Evolutionary conservation across 345 rosid species (phyloP).

Genomic region (Rhodamnia rubescens): DNA sequence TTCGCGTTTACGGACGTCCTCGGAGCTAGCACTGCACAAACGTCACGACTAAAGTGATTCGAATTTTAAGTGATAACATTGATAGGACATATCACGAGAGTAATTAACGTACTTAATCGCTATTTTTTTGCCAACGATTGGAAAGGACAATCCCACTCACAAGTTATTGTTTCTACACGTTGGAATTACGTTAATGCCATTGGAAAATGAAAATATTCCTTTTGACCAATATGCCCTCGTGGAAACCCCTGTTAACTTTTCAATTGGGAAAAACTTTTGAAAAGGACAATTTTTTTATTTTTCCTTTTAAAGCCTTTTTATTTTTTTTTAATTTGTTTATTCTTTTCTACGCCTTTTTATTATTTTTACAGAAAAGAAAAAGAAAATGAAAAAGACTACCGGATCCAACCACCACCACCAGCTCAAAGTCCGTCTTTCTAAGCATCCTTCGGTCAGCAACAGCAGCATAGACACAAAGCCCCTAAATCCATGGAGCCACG

Average conservation of each 20-base stretch:
- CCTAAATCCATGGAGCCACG: neutral
- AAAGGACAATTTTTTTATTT: neutral
- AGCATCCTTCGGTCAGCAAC: neutral
- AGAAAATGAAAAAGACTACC: neutral
- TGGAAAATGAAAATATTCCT: neutral
- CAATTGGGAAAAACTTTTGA: no score
- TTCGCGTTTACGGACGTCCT: no score
- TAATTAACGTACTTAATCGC: neutral
- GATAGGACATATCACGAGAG: no score
- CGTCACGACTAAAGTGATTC: no score
- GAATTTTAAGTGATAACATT: neutral
- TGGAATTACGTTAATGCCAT: neutral
- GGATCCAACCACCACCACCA: neutral
- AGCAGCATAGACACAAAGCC: neutral
- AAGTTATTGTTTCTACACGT: no score
- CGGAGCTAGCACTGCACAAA: no score
- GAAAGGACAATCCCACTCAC: neutral
- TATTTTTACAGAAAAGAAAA: neutral
- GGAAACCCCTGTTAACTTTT: no score
- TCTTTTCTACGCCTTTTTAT: no score
- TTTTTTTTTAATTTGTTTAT: no score
- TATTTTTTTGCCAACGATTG: neutral
- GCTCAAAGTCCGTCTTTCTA: neutral
- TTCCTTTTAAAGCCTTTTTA: no score
- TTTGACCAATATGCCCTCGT: no score